Conservation (phyloP, 1,284 basidiomycete species). For the Coriolopsis trogii region DNA sequence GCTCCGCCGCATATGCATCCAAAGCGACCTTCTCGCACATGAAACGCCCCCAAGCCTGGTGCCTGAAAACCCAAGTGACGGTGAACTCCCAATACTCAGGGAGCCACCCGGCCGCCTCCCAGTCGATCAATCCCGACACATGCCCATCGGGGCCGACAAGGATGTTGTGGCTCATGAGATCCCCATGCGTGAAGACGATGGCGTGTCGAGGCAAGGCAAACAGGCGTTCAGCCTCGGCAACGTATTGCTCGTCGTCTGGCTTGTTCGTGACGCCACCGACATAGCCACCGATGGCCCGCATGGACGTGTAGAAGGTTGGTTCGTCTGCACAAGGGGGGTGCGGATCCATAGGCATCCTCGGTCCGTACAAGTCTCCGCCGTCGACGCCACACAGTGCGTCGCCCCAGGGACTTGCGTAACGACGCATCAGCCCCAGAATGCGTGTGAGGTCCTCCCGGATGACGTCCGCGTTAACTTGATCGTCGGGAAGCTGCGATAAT, state of each 20-base stretch:
- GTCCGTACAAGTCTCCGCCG: conserved; percentile 5
- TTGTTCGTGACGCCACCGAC: no score
- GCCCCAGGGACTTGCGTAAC: conserved; percentile 13
- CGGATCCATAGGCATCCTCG: conserved; percentile 2
- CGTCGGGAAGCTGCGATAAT: not conserved
- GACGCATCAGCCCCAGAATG: conserved; percentile 13
- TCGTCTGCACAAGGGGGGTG: conserved; percentile 4
- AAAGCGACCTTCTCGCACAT: conserved; percentile 2
- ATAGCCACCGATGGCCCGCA: conserved; percentile 3
- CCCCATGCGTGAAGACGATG: conserved; percentile 17
- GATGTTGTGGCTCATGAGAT: conserved; percentile 11
- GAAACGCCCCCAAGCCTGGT: conserved; percentile 4
- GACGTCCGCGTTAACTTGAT: conserved; percentile 7
- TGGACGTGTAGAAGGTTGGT: conserved; percentile 7
- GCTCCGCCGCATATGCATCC: not conserved
- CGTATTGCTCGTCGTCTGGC: not conserved
- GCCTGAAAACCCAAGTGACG: not conserved
- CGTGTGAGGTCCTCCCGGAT: conserved; percentile 5
- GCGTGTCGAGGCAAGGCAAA: conserved; percentile 9
- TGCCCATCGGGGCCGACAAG: conserved; percentile 7
- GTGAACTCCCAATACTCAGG: conserved; percentile 14
- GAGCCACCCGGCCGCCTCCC: conserved; percentile 9
- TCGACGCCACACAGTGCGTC: conserved; percentile 16
- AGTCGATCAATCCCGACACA: conserved; percentile 11
- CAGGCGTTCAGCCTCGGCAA: conserved; percentile 2